Base-by-base conservation (phyloP, 1,139 yeast species). In the Yarrowia galli region DNA sequence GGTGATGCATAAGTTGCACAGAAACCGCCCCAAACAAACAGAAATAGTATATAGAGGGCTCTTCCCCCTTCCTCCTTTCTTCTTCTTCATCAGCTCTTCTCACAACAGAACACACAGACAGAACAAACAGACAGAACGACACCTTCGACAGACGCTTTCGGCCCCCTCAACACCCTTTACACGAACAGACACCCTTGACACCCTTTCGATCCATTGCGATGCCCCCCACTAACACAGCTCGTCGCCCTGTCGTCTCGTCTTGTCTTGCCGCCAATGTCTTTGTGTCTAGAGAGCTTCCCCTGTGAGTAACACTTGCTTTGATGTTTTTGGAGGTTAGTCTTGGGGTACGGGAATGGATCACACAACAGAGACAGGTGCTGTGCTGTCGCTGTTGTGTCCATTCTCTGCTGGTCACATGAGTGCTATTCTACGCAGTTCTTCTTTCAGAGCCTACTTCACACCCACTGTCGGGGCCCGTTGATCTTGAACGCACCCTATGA, bases 391-490 rank as follows among this genome's bases (percentile, higher is more conserved):
- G 35, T 46, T 46, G 32, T 9, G 32, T 15, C 42, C 49, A 46
- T 46, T 23, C 18, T 4, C 20, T 45, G 18, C 32, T 45, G 32
- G 49, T 22, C n/a, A 4, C 13, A 13, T 22, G 48, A 22, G 48
- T 22, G 42, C 20, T 18, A 20, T 18, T 20, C 46, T 9, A 8
- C 51, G 4, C 35, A 23, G 35, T 15, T 23, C 32, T 16, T 23
- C 51, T 23, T 10, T 22, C 20, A 45, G 49, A 15, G 32, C 49
- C 16, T 23, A 10, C 51, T 8, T 46, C 35, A 23, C 51, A 18
- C 53, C 28, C 53, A n/a, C 38, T 48, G 38, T n/a, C 23, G 16
- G 53, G 25, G 53, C 53, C 20, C 22, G 22, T 22, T 10, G 36
- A 25, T 45, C 28, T 45, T 45, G 28, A 15, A 45, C 20, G 15